Conservation (phyloP, 495 filamentous ascomycete genomes). For the Penicillium maclennaniae region DNA sequence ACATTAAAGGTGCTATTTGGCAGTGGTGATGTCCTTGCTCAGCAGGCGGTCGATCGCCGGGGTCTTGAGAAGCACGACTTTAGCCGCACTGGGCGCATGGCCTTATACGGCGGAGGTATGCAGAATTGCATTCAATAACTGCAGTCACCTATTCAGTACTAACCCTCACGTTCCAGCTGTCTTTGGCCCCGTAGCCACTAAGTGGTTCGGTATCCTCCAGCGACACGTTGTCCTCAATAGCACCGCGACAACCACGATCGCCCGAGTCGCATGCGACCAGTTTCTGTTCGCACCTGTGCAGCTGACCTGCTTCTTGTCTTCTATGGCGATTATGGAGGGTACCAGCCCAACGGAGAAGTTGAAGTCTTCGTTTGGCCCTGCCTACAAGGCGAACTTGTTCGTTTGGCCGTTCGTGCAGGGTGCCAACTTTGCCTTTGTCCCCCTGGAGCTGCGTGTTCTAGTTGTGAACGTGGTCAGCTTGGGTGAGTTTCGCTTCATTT, state of each 20-base stretch:
- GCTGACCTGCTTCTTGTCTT: conserved; percentile 75
- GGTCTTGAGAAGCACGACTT: conserved; percentile 78
- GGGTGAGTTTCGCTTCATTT: conserved; percentile 47
- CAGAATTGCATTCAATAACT: neutral
- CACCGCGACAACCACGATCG: conserved; percentile 66
- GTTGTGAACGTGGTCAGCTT: conserved; percentile 82
- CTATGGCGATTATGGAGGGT: conserved; percentile 88
- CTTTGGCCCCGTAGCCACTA: conserved; percentile 88
- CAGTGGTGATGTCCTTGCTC: conserved; percentile 85
- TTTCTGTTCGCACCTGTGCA: conserved; percentile 79
- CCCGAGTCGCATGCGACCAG: conserved; percentile 82
- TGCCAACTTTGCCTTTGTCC: conserved; percentile 87
- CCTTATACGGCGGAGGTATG: conserved; percentile 82
- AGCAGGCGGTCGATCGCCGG: conserved; percentile 83
- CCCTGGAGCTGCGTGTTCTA: conserved; percentile 78
- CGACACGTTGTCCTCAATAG: conserved; percentile 60
- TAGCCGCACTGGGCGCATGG: conserved; percentile 82
- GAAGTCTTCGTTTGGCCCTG: conserved; percentile 58
- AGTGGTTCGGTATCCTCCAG: conserved; percentile 82
- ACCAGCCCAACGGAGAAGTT: conserved; percentile 66
- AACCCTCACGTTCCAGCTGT: conserved; percentile 53
- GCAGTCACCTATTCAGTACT: conserved; percentile 2
- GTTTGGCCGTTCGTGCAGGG: conserved; percentile 92
- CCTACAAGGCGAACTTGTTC: conserved; percentile 80
- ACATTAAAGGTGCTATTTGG: conserved; percentile 73